Evolutionary conservation across 2,329 filamentous ascomycete genomes (phyloP), one percentile per base, ranked within the genome.

Genomic region (Cercospora sp.): DNA sequence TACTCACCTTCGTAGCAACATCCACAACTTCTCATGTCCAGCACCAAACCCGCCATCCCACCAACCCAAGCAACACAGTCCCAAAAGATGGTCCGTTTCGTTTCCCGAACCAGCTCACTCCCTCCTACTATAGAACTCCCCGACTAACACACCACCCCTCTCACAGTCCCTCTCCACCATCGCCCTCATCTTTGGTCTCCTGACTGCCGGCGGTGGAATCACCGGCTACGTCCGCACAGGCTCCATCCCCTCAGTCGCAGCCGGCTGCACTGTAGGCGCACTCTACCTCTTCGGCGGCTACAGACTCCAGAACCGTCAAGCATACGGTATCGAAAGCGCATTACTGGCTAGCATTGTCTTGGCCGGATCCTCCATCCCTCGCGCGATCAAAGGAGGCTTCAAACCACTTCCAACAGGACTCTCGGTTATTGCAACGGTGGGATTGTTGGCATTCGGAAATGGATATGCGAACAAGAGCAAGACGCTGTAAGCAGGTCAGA

Each of bases 271-370:
- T 36, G 93, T 99, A 72, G 95, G 95, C 57, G 82, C 85, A 16
- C 81, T 92, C 79, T 91, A 99, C 81, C 89, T 89, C 26, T 84
- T 97, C 53, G 92, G 93, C 71, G 94, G 91, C 72, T 89, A 91
- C 77, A 91, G 94, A 68, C 89, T 97, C 71, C 89, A 90, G 75
- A 89, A 88, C 74, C 84, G 86, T 69, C 86, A 93, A 78, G 79
- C 91, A 3, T 97, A 95, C 79, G 95, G 94, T 70, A 82, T 96
- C 73, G 95, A 98, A 81, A 84, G 97, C 53, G 92, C 91, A n/a
- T 86, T 99, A 9, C 84, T 97, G 53, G 95, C 95, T 4, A 97
- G 92, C 0, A 76, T 93, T n/a, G 82, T 98, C 28, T 86, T 99
- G 40, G 94, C 87, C 2, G 93, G 93, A 20, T 91, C 91, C 51